Conservation (phyloP, 495 filamentous ascomycete species). For the Neurospora sp. region DNA sequence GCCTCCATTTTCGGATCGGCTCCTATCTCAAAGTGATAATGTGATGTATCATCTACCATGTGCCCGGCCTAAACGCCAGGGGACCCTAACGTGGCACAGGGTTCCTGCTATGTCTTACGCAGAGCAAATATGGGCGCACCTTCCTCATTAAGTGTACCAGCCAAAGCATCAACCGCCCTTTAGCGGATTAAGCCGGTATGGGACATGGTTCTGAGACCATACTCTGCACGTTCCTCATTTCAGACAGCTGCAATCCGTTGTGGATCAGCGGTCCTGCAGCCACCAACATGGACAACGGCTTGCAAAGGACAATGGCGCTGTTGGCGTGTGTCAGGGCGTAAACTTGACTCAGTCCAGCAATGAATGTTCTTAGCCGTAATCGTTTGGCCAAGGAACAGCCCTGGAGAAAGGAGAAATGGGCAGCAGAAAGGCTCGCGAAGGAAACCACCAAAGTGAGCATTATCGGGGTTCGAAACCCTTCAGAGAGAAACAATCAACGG, state of each 20-base stretch:
- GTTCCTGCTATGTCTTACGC: not conserved
- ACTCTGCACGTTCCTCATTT: not conserved
- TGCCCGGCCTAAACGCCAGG: not conserved
- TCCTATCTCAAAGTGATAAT: not conserved
- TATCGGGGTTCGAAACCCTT: not conserved
- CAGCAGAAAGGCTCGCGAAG: not conserved
- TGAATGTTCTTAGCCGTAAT: not conserved
- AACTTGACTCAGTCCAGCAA: not conserved
- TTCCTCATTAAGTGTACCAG: not conserved
- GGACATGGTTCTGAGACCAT: not conserved
- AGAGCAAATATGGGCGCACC: not conserved
- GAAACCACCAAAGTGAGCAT: not conserved
- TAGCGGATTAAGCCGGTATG: not conserved
- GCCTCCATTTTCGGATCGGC: not conserved
- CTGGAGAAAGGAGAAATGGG: not conserved
- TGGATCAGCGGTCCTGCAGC: slow-evolving; percentile 5
- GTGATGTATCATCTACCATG: not conserved
- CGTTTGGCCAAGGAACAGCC: not conserved
- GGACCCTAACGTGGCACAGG: not conserved
- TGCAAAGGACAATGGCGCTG: slow-evolving; percentile 1
- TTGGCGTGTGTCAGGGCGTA: not conserved
- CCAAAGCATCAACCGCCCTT: not conserved
- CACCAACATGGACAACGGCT: not conserved
- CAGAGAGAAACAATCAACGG: not conserved
- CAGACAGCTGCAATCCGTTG: slow-evolving; percentile 7